Percentiles rank a stretch among this genome's conserved stretches.
Conservation (phyloP, 208 protist species). For the Trypanosoma avium region DNA sequence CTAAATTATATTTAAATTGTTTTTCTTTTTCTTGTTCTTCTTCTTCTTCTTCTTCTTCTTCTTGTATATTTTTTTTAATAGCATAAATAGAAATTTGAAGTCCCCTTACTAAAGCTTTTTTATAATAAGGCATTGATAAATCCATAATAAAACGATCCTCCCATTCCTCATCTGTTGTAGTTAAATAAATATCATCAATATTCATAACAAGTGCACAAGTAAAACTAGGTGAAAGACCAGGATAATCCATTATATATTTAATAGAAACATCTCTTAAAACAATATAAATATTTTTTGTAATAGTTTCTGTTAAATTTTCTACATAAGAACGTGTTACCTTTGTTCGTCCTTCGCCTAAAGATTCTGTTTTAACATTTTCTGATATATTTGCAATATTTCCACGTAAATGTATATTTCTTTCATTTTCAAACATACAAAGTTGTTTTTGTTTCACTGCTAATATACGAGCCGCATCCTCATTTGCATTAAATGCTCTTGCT, state of each 20-base stretch:
- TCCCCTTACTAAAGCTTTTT: slow-evolving; percentile 16
- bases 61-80: slow-evolving; percentile 9
- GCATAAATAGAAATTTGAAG: slow-evolving; percentile 24
- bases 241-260: slow-evolving; percentile 68
- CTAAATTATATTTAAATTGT: no score
- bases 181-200: slow-evolving; percentile 42
- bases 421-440: slow-evolving; percentile 51
- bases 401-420: slow-evolving; percentile 3
- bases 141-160: slow-evolving; percentile 44
- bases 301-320: slow-evolving; percentile 51
- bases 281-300: slow-evolving; percentile 52
- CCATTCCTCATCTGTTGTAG: slow-evolving; percentile 51
- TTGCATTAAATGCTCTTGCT: slow-evolving; percentile 37
- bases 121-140: slow-evolving; percentile 32
- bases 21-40: no score
- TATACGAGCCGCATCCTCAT: slow-evolving; percentile 55
- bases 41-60: background rate
- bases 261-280: slow-evolving; percentile 47
- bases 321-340: slow-evolving; percentile 29
- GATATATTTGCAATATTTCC: background rate
- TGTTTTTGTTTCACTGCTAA: slow-evolving; percentile 62
- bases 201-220: slow-evolving; percentile 41
- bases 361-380: background rate
- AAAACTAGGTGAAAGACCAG: slow-evolving; percentile 51
- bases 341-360: background rate